Percentiles rank a stretch among this genome's conserved stretches.
Conservation (phyloP, 768 basidiomycete genomes). For the Podaxis sp. region DNA sequence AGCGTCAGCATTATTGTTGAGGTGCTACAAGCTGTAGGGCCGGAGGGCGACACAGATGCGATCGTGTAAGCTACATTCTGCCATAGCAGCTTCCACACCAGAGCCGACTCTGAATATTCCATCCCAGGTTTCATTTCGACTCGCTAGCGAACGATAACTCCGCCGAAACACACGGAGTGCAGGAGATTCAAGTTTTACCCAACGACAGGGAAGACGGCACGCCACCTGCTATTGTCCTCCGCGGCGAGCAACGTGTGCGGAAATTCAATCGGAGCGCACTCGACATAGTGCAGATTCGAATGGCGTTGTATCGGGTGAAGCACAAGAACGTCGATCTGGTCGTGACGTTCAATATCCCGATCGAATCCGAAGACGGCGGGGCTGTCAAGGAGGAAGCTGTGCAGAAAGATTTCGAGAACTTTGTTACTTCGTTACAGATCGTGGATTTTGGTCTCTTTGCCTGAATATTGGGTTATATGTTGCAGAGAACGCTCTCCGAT, state of each 20-base stretch:
- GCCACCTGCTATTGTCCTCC: conserved; percentile 59
- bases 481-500: neutral
- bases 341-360: conserved; percentile 80
- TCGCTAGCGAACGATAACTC: conserved; percentile 91
- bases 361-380: conserved; percentile 43
- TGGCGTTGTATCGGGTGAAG: conserved; percentile 81
- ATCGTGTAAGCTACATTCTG: conserved; percentile 51
- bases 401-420: conserved; percentile 48
- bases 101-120: conserved; percentile 5
- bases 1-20: conserved; percentile 81
- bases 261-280: conserved; percentile 69
- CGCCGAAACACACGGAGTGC: conserved; percentile 52
- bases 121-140: conserved; percentile 82
- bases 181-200: conserved; percentile 36
- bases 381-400: conserved; percentile 42
- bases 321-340: conserved; percentile 78
- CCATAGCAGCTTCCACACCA: neutral
- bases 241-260: conserved; percentile 66
- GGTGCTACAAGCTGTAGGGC: conserved; percentile 72
- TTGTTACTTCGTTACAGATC: conserved; percentile 63
- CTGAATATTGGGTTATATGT: conserved; percentile 26
- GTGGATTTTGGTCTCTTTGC: conserved; percentile 71
- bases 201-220: conserved; percentile 49
- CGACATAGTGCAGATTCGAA: conserved; percentile 73
- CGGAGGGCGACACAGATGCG: conserved; percentile 56